Evolutionary conservation across 116 monocot genomes (phyloP).

Genomic region (Zostera marina): DNA sequence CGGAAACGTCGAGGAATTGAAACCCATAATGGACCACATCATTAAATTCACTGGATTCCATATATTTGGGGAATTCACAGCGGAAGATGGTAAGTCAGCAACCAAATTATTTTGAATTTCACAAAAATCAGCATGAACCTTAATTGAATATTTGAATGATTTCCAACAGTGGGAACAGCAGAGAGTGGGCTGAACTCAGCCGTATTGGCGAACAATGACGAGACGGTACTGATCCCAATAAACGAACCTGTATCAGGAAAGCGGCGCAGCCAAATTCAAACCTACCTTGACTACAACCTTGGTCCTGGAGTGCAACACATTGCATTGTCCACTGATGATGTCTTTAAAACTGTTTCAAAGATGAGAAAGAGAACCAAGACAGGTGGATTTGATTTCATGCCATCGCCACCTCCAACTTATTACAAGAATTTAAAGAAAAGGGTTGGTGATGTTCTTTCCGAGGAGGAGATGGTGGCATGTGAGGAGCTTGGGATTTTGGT

Average conservation of each 20-base stretch:
- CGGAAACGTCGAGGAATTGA: conserved; percentile 65
- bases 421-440: conserved; percentile 51
- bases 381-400: conserved; percentile 88
- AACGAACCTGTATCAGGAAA: conserved; percentile 85
- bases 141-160: no score
- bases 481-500: conserved; percentile 77
- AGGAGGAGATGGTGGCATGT: conserved; percentile 77
- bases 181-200: conserved; percentile 92
- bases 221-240: conserved; percentile 62
- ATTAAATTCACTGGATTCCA: conserved; percentile 76
- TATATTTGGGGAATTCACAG: conserved; percentile 86
- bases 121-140: no score
- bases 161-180: conserved; percentile 43
- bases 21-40: conserved; percentile 34
- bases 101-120: background rate
- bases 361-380: conserved; percentile 26
- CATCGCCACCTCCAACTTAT: conserved; percentile 68
- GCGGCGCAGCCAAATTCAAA: conserved; percentile 89
- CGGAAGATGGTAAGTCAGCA: conserved; percentile 34
- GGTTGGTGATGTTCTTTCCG: conserved; percentile 56
- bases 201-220: conserved; percentile 81
- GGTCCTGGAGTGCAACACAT: conserved; percentile 83
- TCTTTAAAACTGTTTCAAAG: conserved; percentile 37
- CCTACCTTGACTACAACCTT: conserved; percentile 66
- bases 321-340: conserved; percentile 47